Conservation (phyloP, 306 rosid genomes). For the Oemleria cerasiformis region DNA sequence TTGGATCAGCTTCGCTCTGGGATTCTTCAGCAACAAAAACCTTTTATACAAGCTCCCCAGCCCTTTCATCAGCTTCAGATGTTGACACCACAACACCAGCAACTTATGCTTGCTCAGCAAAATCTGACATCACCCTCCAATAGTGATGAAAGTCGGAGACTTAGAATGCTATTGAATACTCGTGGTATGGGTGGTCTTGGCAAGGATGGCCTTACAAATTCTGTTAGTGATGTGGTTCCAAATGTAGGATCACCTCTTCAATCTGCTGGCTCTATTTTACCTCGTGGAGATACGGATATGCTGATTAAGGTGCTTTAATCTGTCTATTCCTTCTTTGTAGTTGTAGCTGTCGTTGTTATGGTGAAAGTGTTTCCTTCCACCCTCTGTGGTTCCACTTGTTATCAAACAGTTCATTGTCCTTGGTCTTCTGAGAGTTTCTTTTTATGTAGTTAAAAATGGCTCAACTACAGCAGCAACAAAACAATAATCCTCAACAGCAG, state of each 20-base stretch:
- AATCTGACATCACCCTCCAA: slow-evolving; percentile 79
- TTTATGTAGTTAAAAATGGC: slow-evolving; percentile 75
- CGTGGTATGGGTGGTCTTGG: slow-evolving; percentile 47
- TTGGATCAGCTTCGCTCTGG: slow-evolving; percentile 91
- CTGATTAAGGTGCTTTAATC: slow-evolving; percentile 61
- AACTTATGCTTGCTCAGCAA: slow-evolving; percentile 92
- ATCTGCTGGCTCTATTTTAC: slow-evolving; percentile 65
- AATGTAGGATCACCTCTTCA: slow-evolving; percentile 90
- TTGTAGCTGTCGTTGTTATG: slow-evolving; percentile 11
- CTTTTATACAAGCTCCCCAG: slow-evolving; percentile 84
- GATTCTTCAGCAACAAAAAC: slow-evolving; percentile 85
- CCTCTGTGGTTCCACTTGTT: background rate
- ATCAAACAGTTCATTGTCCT: slow-evolving; percentile 14
- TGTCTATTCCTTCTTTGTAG: slow-evolving; percentile 14
- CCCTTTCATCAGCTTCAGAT: slow-evolving; percentile 93
- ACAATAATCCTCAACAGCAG: slow-evolving; percentile 54
- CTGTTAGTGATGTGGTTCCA: slow-evolving; percentile 75
- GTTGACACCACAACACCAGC: slow-evolving; percentile 95
- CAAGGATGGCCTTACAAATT: slow-evolving; percentile 73
- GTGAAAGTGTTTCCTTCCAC: slow-evolving; percentile 1
- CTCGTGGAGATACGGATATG: slow-evolving; percentile 80
- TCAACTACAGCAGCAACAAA: slow-evolving; percentile 74
- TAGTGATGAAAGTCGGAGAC: slow-evolving; percentile 74
- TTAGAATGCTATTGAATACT: slow-evolving; percentile 79
- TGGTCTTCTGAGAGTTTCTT: slow-evolving; percentile 27